Evolutionary conservation across 179 eudicot genomes (phyloP).

Genomic region (Drosera spatulata): DNA sequence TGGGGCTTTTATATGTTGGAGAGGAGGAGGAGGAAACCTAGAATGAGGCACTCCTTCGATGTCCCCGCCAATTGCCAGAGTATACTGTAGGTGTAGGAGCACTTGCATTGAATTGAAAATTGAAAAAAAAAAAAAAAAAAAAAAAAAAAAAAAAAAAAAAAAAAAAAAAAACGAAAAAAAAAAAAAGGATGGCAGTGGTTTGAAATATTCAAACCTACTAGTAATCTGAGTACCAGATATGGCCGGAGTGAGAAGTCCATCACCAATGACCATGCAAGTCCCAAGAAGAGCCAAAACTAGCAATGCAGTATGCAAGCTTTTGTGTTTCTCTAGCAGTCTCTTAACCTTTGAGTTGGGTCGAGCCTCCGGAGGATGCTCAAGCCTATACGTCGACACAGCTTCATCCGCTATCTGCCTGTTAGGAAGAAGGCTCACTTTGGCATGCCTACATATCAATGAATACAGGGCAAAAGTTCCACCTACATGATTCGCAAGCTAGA

Average conservation of each 20-base stretch:
- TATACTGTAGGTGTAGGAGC: too few relatives aligned
- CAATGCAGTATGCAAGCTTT: constrained; percentile 61
- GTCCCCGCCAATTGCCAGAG: too few relatives aligned
- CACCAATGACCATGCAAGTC: constrained; percentile 90
- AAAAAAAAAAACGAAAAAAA: too few relatives aligned
- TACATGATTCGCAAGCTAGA: constrained; percentile 16
- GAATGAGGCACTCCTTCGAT: too few relatives aligned
- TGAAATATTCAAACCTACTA: too few relatives aligned
- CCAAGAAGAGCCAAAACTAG: constrained; percentile 79
- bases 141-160: too few relatives aligned
- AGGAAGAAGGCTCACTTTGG: constrained; percentile 84
- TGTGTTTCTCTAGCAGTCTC: constrained; percentile 55
- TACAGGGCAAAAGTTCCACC: constrained; percentile 97
- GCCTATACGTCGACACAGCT: constrained; percentile 69
- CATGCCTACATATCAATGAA: constrained; percentile 86
- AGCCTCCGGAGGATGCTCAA: constrained; percentile 64
- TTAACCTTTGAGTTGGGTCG: constrained; percentile 48
- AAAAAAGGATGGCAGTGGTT: too few relatives aligned
- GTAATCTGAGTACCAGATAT: constrained; percentile 95
- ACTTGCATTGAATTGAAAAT: too few relatives aligned
- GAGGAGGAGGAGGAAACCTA: too few relatives aligned
- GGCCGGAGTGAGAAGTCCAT: constrained; percentile 84
- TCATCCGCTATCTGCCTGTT: constrained; percentile 76
- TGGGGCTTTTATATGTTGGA: too few relatives aligned
- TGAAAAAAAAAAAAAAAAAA: too few relatives aligned